Percentiles rank a stretch among this genome's conserved stretches.
These are phyloP conservation scores for Fusarium denticulatum DNA, from an alignment of 2,329 filamentous ascomycete species.

Conservation along the genomic window DNA sequence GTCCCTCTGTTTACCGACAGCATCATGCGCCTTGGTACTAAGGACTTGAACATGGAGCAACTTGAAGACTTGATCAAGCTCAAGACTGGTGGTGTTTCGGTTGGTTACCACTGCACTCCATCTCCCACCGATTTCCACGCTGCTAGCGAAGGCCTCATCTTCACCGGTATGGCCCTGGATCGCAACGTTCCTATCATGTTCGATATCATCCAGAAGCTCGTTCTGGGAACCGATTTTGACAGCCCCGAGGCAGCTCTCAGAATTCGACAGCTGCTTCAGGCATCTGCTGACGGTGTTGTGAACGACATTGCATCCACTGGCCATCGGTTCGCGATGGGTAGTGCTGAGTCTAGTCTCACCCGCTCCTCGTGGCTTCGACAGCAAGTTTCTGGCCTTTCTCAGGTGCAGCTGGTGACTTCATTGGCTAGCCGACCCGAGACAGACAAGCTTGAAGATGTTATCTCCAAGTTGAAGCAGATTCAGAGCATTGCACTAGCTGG, in stretches of 20 bases:
- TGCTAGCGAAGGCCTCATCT: constrained; percentile 82
- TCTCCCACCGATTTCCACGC: constrained; percentile 76
- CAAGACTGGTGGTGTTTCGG: constrained; percentile 90
- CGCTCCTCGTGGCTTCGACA: constrained; percentile 77
- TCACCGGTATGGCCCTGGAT: constrained; percentile 89
- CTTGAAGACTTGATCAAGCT: constrained; percentile 96
- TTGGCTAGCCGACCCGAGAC: constrained; percentile 77
- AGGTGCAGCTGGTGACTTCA: constrained; percentile 84
- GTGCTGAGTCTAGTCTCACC: constrained; percentile 83
- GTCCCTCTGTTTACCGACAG: constrained; percentile 92
- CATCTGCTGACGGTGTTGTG: constrained; percentile 86
- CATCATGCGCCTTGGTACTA: constrained; percentile 92
- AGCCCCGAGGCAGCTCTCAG: constrained; percentile 82
- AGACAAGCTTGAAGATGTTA: constrained; percentile 77
- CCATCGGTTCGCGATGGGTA: constrained; percentile 85
- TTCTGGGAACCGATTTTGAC: constrained; percentile 91
- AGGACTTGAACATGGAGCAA: constrained; percentile 88
- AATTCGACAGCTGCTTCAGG: constrained; percentile 86
- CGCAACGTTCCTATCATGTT: constrained; percentile 92
- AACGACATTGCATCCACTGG: constrained; percentile 92
- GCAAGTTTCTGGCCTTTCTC: constrained; percentile 88
- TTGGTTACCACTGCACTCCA: constrained; percentile 84
- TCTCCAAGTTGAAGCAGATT: constrained; percentile 85
- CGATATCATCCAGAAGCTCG: constrained; percentile 80
- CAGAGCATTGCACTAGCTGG: constrained; percentile 80